Evolutionary conservation across 2,329 filamentous ascomycete genomes (phyloP).

Genomic region (Lasiodiplodia hormozganensis): DNA sequence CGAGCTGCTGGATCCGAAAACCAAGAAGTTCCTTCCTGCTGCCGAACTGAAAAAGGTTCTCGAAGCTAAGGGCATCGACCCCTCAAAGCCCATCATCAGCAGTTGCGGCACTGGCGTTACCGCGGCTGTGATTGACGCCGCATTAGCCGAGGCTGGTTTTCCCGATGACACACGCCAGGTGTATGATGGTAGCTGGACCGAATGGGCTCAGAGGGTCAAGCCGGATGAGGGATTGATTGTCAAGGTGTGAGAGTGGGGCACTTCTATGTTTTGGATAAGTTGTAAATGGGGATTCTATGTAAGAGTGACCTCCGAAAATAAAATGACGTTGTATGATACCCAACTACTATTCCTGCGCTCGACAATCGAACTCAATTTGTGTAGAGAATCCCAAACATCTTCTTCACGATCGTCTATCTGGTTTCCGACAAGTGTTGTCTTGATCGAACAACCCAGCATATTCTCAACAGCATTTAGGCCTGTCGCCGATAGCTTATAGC

Average conservation of each 20-base stretch:
- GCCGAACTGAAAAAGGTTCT: slow-evolving; percentile 79
- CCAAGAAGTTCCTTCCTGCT: slow-evolving; percentile 77
- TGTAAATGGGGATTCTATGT: background rate
- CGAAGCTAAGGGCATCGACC: slow-evolving; percentile 78
- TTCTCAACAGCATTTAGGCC: background rate
- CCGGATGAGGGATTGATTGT: slow-evolving; percentile 68
- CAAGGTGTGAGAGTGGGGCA: slow-evolving; percentile 48
- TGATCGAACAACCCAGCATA: background rate
- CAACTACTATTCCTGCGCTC: background rate
- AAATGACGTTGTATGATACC: slow-evolving; percentile 15
- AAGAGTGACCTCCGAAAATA: slow-evolving; percentile 5
- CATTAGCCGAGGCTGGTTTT: slow-evolving; percentile 78
- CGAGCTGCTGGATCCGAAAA: slow-evolving; percentile 79
- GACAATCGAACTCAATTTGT: background rate
- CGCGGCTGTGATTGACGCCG: slow-evolving; percentile 88
- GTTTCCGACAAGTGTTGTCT: background rate
- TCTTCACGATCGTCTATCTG: background rate
- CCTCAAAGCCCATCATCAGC: slow-evolving; percentile 79
- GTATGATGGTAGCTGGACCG: slow-evolving; percentile 99
- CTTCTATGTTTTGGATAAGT: background rate
- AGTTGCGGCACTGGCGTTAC: slow-evolving; percentile 95
- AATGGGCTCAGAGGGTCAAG: slow-evolving; percentile 72
- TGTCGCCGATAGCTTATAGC: background rate
- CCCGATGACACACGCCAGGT: slow-evolving; percentile 74
- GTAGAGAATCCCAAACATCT: background rate